Base-by-base conservation (phyloP, 371 early-diverging fungal species). In the Zopfochytrium polystomum region DNA sequence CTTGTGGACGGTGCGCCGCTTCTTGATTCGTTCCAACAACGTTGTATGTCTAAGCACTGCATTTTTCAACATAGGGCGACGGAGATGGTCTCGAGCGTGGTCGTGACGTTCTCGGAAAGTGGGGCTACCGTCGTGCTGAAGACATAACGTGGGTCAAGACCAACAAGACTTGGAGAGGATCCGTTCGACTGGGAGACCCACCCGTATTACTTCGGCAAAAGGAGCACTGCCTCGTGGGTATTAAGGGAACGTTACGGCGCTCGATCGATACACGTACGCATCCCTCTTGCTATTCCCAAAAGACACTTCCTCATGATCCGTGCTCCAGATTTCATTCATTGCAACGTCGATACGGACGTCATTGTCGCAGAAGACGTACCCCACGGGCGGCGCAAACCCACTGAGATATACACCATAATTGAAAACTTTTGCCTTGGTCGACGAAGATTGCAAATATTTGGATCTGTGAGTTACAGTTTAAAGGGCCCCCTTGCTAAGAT, bases 241-340 rank as follows among this genome's bases (percentile, higher is more conserved):
- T 82, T 33, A 66, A 68, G 22, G 82, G 82, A 18, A 82, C 82
- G 2, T 78, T 78, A 18, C 72, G 82, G 2, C 68, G 82, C 9
- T 74, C 77, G 18, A 78, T 75, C 11, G 82, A 82, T 58, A 72
- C 76, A 2, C 82, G n/a, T n/a, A n/a, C n/a, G n/a, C n/a, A n/a
- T n/a, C n/a, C n/a, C n/a, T n/a, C n/a, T n/a, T n/a, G n/a, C n/a
- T n/a, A n/a, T n/a, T n/a, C n/a, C n/a, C n/a, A n/a, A n/a, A n/a
- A n/a, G n/a, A n/a, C n/a, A n/a, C n/a, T n/a, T n/a, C n/a, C n/a
- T n/a, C n/a, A n/a, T n/a, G n/a, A n/a, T n/a, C n/a, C n/a, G n/a
- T n/a, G n/a, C n/a, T n/a, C n/a, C n/a, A n/a, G n/a, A 82, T 67
- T 78, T 82, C 55, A 79, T 82, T 50, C 82, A 82, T 60, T 82